These are phyloP conservation scores for Gossypium trilobum DNA, from an alignment of 441 rosid genomes.

Conservation along the genomic window DNA sequence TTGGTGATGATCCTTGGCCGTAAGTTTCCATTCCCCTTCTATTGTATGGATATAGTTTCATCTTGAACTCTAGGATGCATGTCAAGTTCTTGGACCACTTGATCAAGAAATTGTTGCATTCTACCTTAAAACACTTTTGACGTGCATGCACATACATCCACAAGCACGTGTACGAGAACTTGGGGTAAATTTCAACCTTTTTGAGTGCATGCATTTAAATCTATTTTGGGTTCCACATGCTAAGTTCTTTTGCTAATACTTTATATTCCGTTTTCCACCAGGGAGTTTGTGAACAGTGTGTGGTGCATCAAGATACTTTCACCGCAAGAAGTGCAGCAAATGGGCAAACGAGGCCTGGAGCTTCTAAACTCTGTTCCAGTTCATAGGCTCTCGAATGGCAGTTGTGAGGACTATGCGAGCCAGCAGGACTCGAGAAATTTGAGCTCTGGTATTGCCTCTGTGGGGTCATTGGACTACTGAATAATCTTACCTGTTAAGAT, in stretches of 20 bases:
- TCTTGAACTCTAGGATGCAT: not conserved
- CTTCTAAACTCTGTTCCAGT: conserved; percentile 67
- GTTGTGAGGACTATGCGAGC: conserved; percentile 61
- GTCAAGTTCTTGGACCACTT: not conserved
- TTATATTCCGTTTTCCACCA: conserved; percentile 19
- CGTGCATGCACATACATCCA: not conserved
- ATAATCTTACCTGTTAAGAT: conserved; percentile 30
- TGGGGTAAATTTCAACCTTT: not conserved
- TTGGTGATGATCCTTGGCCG: conserved; percentile 99
- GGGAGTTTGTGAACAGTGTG: conserved; percentile 95
- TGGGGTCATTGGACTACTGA: conserved; percentile 73
- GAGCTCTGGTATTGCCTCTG: conserved; percentile 70
- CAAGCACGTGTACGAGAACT: not conserved
- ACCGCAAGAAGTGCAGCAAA: conserved; percentile 85
- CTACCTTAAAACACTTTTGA: not conserved
- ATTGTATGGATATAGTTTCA: not conserved
- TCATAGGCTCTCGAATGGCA: conserved; percentile 64
- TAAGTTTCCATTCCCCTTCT: conserved; percentile 31
- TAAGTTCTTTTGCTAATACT: not conserved
- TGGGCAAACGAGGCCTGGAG: conserved; percentile 85
- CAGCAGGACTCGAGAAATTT: conserved; percentile 70
- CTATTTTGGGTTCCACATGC: not conserved
- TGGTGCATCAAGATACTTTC: conserved; percentile 95
- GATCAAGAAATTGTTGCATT: not conserved
- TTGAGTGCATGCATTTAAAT: conserved; percentile 5